Base-by-base conservation (phyloP, 129 eudicot species). In the Heracleum sosnowskyi region DNA sequence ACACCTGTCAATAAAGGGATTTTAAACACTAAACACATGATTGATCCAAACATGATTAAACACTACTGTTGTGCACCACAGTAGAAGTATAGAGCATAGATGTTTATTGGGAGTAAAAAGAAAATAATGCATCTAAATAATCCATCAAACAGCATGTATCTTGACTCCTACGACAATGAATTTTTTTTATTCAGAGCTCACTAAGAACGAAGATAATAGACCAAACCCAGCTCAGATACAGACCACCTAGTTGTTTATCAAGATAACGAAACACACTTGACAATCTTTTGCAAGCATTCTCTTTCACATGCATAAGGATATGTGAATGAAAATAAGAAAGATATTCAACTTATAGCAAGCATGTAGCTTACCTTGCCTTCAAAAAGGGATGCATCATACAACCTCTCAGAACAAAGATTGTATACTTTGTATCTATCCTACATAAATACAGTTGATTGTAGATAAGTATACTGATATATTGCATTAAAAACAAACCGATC, bases 321-420 rank as follows among this genome's bases (percentile, higher is more conserved):
- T 33, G 47, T 70, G 53, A 77, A 42, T 75, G 15, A 75, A 15
- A 33, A 49, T 39, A 44, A 79, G 1, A 57, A 29, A 76, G 26
- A 36, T 29, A 74, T 78, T 49, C 68, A 62, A 70, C 69, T 55
- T 71, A 7, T 75, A 69, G 68, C 51, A 47, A 71, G 76, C 68
- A 74, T 79, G 28, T 51, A 49, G n/a, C 90, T 76, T 60, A 94
- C 97, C 98, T 94, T 94, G 76, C 98, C 98, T 85, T 91, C 98
- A 86, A 94, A 91, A 68, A 94, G 85, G 29, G 98, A 94, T 76
- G 97, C 97, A 76, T 94, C 97, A 85, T 94, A 94, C 77, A 94
- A 88, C 85, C 97, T 94, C 86, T 94, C 97, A 34, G 97, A 89
- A 79, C 97, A 94, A 74, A 94, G 98, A 82, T 94, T 94, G 92